Evolutionary conservation across 176 grass and related monocot genomes (phyloP).

Genomic region (Oryza longistaminata): DNA sequence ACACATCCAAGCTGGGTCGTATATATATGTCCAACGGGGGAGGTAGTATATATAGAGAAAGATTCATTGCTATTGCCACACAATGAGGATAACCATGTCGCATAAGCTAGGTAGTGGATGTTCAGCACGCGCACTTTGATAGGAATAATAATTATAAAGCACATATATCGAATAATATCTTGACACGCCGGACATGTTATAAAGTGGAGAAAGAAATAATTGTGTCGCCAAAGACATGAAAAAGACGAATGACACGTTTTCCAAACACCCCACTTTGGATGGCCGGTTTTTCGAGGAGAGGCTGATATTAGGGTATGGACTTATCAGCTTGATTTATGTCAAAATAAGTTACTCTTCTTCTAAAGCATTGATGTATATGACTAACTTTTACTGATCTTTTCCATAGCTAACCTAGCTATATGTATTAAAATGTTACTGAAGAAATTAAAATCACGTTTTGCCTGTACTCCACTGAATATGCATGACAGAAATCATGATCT

Average conservation of each 20-base stretch:
- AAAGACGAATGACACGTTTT: not conserved
- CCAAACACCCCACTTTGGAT: not conserved
- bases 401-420: not conserved
- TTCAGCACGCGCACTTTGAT: not conserved
- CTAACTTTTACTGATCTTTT: too few species aligned
- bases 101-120: not conserved
- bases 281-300: not conserved
- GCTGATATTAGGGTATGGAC: not conserved
- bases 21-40: not conserved
- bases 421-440: not conserved
- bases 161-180: not conserved
- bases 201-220: not conserved
- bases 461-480: not conserved
- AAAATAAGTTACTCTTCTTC: not conserved
- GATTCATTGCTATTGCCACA: not conserved
- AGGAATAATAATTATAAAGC: not conserved
- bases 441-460: not conserved
- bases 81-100: not conserved
- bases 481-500: not conserved
- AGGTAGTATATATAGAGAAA: slow-evolving; percentile 17
- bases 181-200: not conserved
- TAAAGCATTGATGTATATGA: not conserved
- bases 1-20: not conserved
- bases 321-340: not conserved
- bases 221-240: not conserved